A percentile compares a stretch with the other conserved stretches of the same genome.
These are phyloP conservation scores for Colletotrichum sp. DNA, from an alignment of 2,329 filamentous ascomycete species.

Conservation along the genomic window DNA sequence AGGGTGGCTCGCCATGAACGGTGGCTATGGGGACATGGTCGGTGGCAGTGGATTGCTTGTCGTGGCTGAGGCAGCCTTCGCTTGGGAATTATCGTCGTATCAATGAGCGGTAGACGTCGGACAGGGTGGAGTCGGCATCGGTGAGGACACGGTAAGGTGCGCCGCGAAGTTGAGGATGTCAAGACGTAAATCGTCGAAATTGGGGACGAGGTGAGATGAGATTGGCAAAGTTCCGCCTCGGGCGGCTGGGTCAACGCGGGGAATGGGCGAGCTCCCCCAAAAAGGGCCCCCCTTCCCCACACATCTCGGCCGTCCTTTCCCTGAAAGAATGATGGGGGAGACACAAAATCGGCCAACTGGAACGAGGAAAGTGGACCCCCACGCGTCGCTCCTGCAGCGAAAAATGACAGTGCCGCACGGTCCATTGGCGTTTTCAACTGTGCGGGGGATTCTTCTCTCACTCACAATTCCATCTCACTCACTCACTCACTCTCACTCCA, in stretches of 20 bases:
- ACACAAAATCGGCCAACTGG: background rate
- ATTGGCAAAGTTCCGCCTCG: constrained; percentile 3
- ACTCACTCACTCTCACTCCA: background rate
- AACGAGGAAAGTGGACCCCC: background rate
- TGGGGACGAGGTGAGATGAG: background rate
- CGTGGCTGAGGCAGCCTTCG: background rate
- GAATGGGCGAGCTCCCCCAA: background rate
- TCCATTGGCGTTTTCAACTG: background rate
- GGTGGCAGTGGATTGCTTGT: background rate
- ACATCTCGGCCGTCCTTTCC: background rate
- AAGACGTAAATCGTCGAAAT: background rate
- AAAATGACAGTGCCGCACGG: background rate
- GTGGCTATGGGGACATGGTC: constrained; percentile 1
- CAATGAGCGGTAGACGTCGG: background rate
- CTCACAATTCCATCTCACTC: background rate
- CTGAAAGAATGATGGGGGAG: background rate
- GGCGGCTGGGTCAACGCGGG: background rate
- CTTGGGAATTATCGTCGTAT: background rate
- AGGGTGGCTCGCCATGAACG: constrained; percentile 7
- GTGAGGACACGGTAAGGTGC: background rate
- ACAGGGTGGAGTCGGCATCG: background rate
- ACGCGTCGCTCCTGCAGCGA: background rate
- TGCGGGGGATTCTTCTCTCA: background rate
- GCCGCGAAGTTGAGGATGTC: background rate
- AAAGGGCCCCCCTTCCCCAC: constrained; percentile 3